Evolutionary conservation across 176 grass and related monocot genomes (phyloP), one percentile per base, ranked within the genome.

Genomic region (Paspalum vaginatum): DNA sequence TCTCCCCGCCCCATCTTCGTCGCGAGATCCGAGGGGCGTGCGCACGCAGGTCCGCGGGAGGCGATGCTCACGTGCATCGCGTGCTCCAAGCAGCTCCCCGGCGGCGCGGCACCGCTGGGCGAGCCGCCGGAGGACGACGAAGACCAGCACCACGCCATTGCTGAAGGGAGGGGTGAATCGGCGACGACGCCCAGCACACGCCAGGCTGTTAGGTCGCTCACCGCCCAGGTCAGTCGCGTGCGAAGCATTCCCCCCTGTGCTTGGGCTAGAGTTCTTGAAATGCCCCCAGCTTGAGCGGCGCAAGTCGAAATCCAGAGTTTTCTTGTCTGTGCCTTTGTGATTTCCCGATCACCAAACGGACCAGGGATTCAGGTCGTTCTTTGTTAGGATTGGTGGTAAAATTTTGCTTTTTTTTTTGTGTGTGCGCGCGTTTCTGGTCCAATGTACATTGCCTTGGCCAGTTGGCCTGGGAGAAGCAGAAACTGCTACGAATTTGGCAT

Each of bases 61-160:
- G 72, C 84, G 81, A 97, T 97, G 93, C 88, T 97, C 60, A 97
- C 93, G 52, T 97, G 90, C 93, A 89, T 97, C 77, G 86, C 88
- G 67, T 93, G 93, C 77, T 97, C 93, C 46, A 97, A 91, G 90
- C 90, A 97, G 70, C 85, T 77, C 42, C 75, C 80, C 25, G 80
- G 74, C 24, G 86, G 62, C 20, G 70, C 62, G 58, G 45, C 83
- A 72, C 86, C 85, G 65, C 78, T 88, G 68, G 84, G 84, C 61
- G 88, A 91, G 18, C 61, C 37, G 27, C 75, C 58, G 14, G 88
- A 88, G 60, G 88, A 90, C 8, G 91, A 90, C 15, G 81, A 78
- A 15, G 81, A 90, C 4, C 54, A 90, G 9, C 42, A 71, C 60
- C 44, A 51, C 25, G 72, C 43, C 50, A n/a, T 61, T 6, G 81